These are phyloP conservation scores for Rhizopogon vulgaris DNA, from an alignment of 768 basidiomycete genomes.

Conservation along the genomic window DNA sequence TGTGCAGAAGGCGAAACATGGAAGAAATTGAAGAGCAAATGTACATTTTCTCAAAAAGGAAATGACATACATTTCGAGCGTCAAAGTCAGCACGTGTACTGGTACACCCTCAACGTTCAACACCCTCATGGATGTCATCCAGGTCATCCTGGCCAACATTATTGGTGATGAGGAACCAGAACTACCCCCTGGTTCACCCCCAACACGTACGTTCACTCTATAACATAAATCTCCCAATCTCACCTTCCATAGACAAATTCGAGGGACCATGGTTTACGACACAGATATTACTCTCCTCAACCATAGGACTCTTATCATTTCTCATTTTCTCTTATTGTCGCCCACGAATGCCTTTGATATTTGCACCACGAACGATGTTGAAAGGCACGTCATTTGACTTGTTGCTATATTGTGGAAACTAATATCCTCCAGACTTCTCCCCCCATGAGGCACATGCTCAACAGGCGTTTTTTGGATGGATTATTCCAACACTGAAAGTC, in stretches of 20 bases:
- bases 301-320: constrained; percentile 77
- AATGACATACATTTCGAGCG: too few species aligned
- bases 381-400: constrained; percentile 57
- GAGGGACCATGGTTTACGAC: constrained; percentile 96
- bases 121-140: constrained; percentile 12
- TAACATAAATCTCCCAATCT: neutral
- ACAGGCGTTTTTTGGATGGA: constrained; percentile 91
- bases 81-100: neutral
- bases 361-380: constrained; percentile 89
- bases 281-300: constrained; percentile 71
- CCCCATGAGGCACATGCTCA: constrained; percentile 89
- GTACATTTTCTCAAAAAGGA: too few species aligned
- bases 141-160: constrained; percentile 13
- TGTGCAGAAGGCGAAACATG: constrained; percentile 2
- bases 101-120: neutral
- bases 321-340: constrained; percentile 85
- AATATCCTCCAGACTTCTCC: constrained; percentile 65
- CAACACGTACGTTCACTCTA: constrained; percentile 42
- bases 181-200: constrained; percentile 59
- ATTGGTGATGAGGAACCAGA: constrained; percentile 32
- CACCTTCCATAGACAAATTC: constrained; percentile 52
- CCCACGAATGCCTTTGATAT: constrained; percentile 83
- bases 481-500: constrained; percentile 83
- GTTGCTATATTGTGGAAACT: constrained; percentile 2
- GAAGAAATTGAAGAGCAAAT: neutral